phyloP scores from a whole-genome alignment of 495 filamentous ascomycete genomes.

The Tuber magnatum region DNA sequence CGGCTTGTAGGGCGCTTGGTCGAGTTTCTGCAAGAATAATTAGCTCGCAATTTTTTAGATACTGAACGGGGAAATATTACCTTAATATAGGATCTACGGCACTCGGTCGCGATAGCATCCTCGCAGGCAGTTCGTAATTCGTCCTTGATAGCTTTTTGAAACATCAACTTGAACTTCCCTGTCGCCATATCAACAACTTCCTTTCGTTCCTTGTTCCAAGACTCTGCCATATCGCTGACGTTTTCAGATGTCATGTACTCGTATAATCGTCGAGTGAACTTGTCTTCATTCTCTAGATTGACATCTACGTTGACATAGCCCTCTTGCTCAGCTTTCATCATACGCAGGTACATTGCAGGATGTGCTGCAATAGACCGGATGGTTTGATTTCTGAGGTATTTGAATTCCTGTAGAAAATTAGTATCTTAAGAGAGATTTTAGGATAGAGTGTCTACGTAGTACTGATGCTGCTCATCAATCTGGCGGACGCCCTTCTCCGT shows the following conservation, averaged over 20 bases:
- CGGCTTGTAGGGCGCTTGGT: constrained; percentile 92
- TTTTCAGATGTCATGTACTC: constrained; percentile 85
- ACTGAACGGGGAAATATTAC: constrained; percentile 13
- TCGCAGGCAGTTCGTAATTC: constrained; percentile 85
- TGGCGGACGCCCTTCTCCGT: constrained; percentile 91
- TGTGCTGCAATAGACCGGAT: constrained; percentile 69
- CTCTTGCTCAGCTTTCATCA: constrained; percentile 94
- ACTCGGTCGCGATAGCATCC: constrained; percentile 70
- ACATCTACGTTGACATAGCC: constrained; percentile 78
- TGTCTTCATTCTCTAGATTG: constrained; percentile 62
- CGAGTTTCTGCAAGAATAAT: constrained; percentile 52
- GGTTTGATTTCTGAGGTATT: constrained; percentile 84
- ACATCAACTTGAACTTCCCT: constrained; percentile 68
- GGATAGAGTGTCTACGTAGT: constrained; percentile 50
- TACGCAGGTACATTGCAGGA: constrained; percentile 83
- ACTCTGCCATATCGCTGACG: constrained; percentile 87
- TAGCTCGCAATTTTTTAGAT: constrained; percentile 4
- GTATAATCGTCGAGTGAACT: constrained; percentile 66
- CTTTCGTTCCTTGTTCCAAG: constrained; percentile 80
- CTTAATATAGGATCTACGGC: constrained; percentile 74
- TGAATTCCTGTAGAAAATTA: constrained; percentile 61
- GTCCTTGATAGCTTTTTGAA: constrained; percentile 87
- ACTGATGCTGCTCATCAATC: constrained; percentile 91
- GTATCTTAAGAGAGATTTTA: not conserved
- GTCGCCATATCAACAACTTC: constrained; percentile 79